phyloP scores from a whole-genome alignment of 2,329 filamentous ascomycete species.

The Phialophora expanda region DNA sequence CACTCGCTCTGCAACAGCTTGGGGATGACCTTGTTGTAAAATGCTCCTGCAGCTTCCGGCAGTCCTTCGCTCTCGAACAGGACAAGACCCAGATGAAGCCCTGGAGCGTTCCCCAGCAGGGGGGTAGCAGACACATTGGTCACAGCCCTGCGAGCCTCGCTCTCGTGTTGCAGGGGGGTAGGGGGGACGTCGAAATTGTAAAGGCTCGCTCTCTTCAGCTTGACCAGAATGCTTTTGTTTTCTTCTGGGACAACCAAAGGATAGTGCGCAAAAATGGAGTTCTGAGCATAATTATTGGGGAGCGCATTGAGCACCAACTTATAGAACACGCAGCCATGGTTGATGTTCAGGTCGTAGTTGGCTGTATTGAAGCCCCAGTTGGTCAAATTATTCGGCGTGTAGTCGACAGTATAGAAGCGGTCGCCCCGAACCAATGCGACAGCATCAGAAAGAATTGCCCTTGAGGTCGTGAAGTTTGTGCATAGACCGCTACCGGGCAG shows the following conservation, averaged over 20 bases:
- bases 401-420: constrained; percentile 53
- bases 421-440: constrained; percentile 53
- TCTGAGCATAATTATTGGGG: constrained; percentile 53
- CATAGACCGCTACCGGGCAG: constrained; percentile 56
- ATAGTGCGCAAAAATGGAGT: constrained; percentile 58
- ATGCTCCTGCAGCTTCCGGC: constrained; percentile 52
- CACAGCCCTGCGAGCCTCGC: constrained; percentile 52
- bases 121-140: background rate
- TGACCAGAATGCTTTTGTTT: constrained; percentile 51
- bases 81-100: constrained; percentile 15
- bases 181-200: constrained; percentile 49
- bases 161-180: constrained; percentile 43
- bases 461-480: constrained; percentile 53
- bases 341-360: constrained; percentile 50
- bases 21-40: constrained; percentile 54
- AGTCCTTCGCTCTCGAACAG: constrained; percentile 43
- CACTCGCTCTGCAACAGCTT: constrained; percentile 52
- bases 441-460: constrained; percentile 53
- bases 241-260: constrained; percentile 56
- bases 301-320: constrained; percentile 57
- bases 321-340: constrained; percentile 58
- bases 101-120: background rate
- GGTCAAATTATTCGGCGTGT: constrained; percentile 50
- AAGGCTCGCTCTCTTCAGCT: constrained; percentile 47
- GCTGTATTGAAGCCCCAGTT: constrained; percentile 53